Conservation (phyloP, 169 alveolate genomes). For the Cardiosporidium cionae region DNA sequence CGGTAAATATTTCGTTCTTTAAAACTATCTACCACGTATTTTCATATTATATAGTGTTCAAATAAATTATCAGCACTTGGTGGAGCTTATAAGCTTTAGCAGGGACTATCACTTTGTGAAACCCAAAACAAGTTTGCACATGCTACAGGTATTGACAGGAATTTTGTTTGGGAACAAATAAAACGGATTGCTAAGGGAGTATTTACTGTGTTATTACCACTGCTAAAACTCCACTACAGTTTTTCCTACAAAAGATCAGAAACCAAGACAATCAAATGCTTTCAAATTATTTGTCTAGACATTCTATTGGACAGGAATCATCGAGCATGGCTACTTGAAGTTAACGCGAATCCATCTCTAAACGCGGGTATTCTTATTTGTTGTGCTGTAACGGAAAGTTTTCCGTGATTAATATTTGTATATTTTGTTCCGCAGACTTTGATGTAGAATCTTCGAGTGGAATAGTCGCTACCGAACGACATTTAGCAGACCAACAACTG, state of each 20-base stretch:
- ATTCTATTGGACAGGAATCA: constrained; percentile 74
- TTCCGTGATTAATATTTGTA: not conserved
- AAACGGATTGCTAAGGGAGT: constrained; percentile 58
- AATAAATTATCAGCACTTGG: no score
- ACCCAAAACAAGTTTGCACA: not conserved
- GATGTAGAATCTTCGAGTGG: not conserved
- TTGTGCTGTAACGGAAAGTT: not conserved
- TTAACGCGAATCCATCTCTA: constrained; percentile 80
- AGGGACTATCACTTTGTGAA: not conserved
- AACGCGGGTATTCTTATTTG: constrained; percentile 21
- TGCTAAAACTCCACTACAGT: constrained; percentile 29
- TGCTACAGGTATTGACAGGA: constrained; percentile 50
- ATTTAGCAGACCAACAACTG: not conserved
- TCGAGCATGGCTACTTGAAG: constrained; percentile 89
- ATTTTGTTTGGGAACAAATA: constrained; percentile 52
- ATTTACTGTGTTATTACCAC: constrained; percentile 54
- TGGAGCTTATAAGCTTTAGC: no score
- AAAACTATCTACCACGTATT: no score
- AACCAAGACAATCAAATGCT: constrained; percentile 49
- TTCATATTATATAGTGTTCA: no score
- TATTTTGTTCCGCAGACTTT: not conserved
- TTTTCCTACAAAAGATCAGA: not conserved
- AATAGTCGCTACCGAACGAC: not conserved
- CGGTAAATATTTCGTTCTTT: no score
- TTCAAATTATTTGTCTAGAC: constrained; percentile 85